Conservation (phyloP, 257 asterid species). For the Leonotis leonurus region DNA sequence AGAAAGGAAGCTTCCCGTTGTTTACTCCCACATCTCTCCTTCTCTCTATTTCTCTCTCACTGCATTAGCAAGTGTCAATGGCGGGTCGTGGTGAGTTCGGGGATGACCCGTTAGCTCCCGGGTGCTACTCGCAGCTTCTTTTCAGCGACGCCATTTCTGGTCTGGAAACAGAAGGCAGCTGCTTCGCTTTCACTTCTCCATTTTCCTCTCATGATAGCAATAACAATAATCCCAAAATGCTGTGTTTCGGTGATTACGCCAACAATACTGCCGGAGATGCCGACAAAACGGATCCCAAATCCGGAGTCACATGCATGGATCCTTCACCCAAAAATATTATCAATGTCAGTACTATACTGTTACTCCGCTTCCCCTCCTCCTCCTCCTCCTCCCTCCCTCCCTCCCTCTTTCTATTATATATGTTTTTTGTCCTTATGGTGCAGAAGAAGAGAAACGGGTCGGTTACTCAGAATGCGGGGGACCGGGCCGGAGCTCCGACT, state of each 20-base stretch:
- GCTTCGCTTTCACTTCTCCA: conserved; percentile 35
- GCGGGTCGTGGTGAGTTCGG: conserved; percentile 34
- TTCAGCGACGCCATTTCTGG: conserved; percentile 34
- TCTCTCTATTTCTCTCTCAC: neutral
- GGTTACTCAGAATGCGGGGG: conserved; percentile 20
- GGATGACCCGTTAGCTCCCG: conserved; percentile 38
- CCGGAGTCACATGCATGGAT: conserved; percentile 46
- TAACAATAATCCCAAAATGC: conserved; percentile 39
- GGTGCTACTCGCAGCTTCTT: conserved; percentile 61
- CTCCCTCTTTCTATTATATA: neutral
- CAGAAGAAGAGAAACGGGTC: conserved; percentile 43
- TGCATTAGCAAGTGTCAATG: conserved; percentile 15
- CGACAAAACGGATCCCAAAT: conserved; percentile 23
- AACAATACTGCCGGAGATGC: neutral
- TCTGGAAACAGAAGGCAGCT: conserved; percentile 20
- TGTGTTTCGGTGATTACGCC: conserved; percentile 53
- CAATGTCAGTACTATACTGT: neutral
- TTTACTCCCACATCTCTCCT: conserved; percentile 21
- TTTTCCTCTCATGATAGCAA: conserved; percentile 12
- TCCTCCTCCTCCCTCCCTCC: neutral
- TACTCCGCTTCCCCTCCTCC: neutral
- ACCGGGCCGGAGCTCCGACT: conserved; percentile 22
- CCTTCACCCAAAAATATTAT: conserved; percentile 25
- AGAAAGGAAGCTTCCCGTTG: conserved; percentile 34
- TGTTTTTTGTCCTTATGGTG: conserved; percentile 8